Conservation (phyloP, 2,329 filamentous ascomycete species). For the Ambrosiella cleistominuta region DNA sequence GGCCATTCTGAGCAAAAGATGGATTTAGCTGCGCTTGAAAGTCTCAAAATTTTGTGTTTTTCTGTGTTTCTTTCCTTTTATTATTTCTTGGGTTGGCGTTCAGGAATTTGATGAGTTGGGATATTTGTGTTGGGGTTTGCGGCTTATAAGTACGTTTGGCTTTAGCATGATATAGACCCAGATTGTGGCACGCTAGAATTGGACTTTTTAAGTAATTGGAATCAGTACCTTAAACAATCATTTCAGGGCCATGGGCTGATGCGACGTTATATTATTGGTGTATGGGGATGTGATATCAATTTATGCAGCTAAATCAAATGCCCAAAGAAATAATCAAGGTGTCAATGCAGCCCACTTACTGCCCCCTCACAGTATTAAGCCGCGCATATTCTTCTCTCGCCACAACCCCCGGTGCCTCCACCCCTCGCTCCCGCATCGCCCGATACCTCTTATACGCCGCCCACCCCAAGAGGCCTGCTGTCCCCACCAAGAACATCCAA, state of each 20-base stretch:
- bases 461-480: slow-evolving; percentile 41
- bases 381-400: slow-evolving; percentile 6
- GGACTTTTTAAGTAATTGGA: background rate
- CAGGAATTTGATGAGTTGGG: slow-evolving; percentile 3
- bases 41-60: background rate
- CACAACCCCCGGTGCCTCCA: background rate
- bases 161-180: slow-evolving; percentile 1
- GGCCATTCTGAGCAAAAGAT: background rate
- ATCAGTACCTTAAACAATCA: background rate
- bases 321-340: too few relatives aligned
- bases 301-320: too few relatives aligned
- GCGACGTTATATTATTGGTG: background rate
- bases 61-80: slow-evolving; percentile 1
- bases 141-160: background rate
- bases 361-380: background rate
- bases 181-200: background rate
- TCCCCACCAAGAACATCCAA: slow-evolving; percentile 44
- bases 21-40: background rate
- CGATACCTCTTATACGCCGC: slow-evolving; percentile 24
- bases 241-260: background rate
- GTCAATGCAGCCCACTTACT: background rate
- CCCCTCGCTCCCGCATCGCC: background rate
- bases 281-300: background rate
- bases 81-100: slow-evolving; percentile 5
- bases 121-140: background rate